Evolutionary conservation across 2,329 filamentous ascomycete species (phyloP).

Genomic region (Colletotrichum chrysophilum): DNA sequence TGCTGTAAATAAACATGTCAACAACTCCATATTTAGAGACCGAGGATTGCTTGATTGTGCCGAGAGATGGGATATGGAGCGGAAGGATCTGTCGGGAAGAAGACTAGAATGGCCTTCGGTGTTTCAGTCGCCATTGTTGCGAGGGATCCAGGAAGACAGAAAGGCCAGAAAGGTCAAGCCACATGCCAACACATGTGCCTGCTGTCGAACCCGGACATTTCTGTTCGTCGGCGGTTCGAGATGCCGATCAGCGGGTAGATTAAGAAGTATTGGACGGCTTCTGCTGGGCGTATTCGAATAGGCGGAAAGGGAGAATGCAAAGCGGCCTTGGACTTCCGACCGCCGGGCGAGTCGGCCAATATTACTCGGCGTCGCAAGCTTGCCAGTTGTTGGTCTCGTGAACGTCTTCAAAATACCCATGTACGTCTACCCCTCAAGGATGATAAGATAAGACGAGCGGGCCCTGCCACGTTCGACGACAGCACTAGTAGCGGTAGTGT

Average conservation of each 20-base stretch:
- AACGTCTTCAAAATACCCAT: not conserved
- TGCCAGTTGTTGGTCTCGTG: not conserved
- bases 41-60: not conserved
- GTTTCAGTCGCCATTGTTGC: not conserved
- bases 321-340: not conserved
- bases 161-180: not conserved
- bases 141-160: not conserved
- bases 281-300: not conserved
- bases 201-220: not conserved
- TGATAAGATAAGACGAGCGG: constrained; percentile 9
- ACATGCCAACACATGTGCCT: not conserved
- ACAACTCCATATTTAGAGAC: not conserved
- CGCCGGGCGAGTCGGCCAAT: not conserved
- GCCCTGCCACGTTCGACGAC: not conserved
- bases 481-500: not conserved
- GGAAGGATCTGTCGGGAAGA: not conserved
- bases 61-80: not conserved
- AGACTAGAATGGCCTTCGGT: not conserved
- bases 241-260: not conserved
- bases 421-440: not conserved
- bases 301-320: not conserved
- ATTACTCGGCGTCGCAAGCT: not conserved
- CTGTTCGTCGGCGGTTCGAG: not conserved
- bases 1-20: not conserved
- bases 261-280: not conserved